phyloP scores from a whole-genome alignment of 164 flowering plant genomes.

The Cinnamomum chago region DNA sequence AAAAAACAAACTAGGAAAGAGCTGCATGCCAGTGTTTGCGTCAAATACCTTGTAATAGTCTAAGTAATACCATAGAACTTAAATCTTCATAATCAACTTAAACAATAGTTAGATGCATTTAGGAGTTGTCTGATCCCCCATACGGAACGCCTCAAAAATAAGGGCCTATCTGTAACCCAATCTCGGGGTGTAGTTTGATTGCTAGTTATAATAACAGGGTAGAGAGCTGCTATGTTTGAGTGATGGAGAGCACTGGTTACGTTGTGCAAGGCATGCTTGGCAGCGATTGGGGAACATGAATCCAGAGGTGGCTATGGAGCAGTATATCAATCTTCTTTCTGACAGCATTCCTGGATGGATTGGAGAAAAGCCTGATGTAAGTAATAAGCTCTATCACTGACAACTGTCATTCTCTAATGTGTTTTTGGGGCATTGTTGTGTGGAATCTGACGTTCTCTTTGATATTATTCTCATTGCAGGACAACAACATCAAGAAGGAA shows the following conservation, averaged over 20 bases:
- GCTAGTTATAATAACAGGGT: conserved; percentile 63
- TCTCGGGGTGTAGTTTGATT: conserved; percentile 58
- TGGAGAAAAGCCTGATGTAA: conserved; percentile 28
- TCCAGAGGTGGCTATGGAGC: conserved; percentile 70
- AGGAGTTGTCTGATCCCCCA: neutral
- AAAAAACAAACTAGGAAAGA: neutral
- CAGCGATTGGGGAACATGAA: conserved; percentile 56
- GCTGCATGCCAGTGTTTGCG: neutral
- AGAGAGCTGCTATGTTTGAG: conserved; percentile 66
- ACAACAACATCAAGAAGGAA: conserved; percentile 10
- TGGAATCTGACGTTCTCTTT: neutral
- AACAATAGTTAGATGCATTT: neutral
- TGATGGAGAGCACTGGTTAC: conserved; percentile 70
- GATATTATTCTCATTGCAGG: conserved; percentile 18
- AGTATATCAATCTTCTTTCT: conserved; percentile 42
- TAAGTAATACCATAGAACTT: neutral
- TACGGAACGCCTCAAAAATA: conserved; percentile 1
- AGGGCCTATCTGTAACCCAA: conserved; percentile 22
- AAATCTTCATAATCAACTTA: neutral
- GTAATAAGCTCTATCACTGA: conserved; percentile 8
- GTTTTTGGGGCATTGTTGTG: neutral
- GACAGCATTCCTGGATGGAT: conserved; percentile 46
- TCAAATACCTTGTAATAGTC: neutral
- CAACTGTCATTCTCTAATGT: neutral
- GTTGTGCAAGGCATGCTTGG: conserved; percentile 86